Conservation (phyloP, 352 stramenopile species). For the Pythium chondricola region DNA sequence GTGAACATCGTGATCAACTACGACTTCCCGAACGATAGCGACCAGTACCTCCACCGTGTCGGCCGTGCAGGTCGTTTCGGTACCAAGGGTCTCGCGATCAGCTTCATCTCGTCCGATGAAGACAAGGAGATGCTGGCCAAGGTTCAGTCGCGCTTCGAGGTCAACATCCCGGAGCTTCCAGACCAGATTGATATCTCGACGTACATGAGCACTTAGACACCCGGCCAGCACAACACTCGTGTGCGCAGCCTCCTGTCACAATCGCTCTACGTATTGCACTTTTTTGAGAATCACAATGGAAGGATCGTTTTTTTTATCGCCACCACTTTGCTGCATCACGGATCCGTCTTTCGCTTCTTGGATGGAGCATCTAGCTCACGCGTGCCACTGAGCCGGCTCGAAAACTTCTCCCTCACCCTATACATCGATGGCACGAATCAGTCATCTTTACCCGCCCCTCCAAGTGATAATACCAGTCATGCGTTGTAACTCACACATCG, state of each 20-base stretch:
- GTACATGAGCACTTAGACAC: slow-evolving; percentile 92
- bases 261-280: too few species aligned
- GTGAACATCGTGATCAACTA: slow-evolving; percentile 99
- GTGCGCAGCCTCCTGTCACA: too few species aligned
- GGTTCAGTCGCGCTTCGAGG: slow-evolving; percentile 99
- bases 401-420: slow-evolving; percentile 79
- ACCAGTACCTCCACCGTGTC: slow-evolving; percentile 99
- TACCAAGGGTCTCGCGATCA: slow-evolving; percentile 99
- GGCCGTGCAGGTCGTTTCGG: slow-evolving; percentile 98
- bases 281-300: not conserved
- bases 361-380: slow-evolving; percentile 49
- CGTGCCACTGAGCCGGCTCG: slow-evolving; percentile 64
- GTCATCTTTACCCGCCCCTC: too few species aligned
- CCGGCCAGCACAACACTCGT: too few species aligned
- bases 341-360: slow-evolving; percentile 39
- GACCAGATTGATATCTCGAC: slow-evolving; percentile 99
- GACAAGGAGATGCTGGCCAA: slow-evolving; percentile 98
- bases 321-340: not conserved
- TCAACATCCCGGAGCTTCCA: slow-evolving; percentile 98
- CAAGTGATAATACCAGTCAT: not conserved
- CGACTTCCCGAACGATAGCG: slow-evolving; percentile 97
- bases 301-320: not conserved
- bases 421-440: too few species aligned
- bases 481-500: slow-evolving; percentile 34
- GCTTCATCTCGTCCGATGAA: slow-evolving; percentile 97